These are phyloP conservation scores for Nitzschia sp. DNA, from an alignment of 108 stramenopile genomes.

Conservation along the genomic window DNA sequence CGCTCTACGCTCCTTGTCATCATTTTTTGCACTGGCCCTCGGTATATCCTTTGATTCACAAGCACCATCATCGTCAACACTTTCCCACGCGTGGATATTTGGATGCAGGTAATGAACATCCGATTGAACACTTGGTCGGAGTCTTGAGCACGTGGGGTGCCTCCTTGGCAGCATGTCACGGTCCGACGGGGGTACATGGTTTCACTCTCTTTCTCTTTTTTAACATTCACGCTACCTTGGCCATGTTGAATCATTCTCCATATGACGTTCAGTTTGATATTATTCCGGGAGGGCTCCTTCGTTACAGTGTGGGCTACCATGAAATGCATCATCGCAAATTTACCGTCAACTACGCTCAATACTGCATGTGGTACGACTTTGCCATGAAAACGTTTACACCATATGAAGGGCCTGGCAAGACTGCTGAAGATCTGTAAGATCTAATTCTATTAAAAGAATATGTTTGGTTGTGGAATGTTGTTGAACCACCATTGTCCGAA, in stretches of 20 bases:
- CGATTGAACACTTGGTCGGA: slow-evolving; percentile 85
- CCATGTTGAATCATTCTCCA: slow-evolving; percentile 75
- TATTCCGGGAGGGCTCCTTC: slow-evolving; percentile 51
- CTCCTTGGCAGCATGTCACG: slow-evolving; percentile 38
- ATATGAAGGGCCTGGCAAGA: slow-evolving; percentile 62
- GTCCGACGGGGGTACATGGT: slow-evolving; percentile 55
- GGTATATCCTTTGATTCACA: slow-evolving; percentile 87
- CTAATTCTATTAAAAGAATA: no score
- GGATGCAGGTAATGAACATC: slow-evolving; percentile 94
- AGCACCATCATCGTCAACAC: slow-evolving; percentile 94
- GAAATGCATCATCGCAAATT: slow-evolving; percentile 95
- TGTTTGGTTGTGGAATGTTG: no score
- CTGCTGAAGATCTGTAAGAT: no score
- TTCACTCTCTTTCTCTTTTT: slow-evolving; percentile 62
- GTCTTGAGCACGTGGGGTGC: slow-evolving; percentile 55
- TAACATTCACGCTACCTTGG: slow-evolving; percentile 71
- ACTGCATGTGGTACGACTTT: slow-evolving; percentile 88
- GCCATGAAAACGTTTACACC: slow-evolving; percentile 68
- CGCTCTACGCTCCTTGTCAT: slow-evolving; percentile 83
- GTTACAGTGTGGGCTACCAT: slow-evolving; percentile 79
- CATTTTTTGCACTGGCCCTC: slow-evolving; percentile 74
- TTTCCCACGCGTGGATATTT: slow-evolving; percentile 85
- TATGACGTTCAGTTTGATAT: slow-evolving; percentile 59
- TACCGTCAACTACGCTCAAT: slow-evolving; percentile 90
- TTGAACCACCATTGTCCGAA: no score